Evolutionary conservation across 805 yeast species (phyloP), one percentile per base, ranked within the genome.

Genomic region (Diddensiella transvaalensis): DNA sequence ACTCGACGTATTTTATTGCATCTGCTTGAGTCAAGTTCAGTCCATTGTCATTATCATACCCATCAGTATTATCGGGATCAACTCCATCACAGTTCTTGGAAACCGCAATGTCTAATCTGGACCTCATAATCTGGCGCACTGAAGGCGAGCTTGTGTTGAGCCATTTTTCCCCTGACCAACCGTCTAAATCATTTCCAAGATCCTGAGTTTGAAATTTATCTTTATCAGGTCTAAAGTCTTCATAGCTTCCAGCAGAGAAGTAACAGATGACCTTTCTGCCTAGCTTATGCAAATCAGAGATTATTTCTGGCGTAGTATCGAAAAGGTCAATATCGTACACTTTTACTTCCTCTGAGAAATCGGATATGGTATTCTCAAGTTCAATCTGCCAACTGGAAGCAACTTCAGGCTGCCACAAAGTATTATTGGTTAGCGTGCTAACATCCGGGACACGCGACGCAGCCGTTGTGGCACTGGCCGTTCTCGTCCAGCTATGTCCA

Each of bases 151-250:
- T 36, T 6, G 53, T 50, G 45, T 64, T 54, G 22, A 64, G 21
- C 68, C 68, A 64, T 40, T 54, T 48, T 45, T 64, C 66, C 6
- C 66, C 67, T 4, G 53, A 41, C 66, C 66, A 64, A 3, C 65
- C 66, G 44, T 58, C 62, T 22, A 64, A 43, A 2, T 49, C 45
- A 4, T 52, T 44, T 2, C 68, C 68, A 32, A 64, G 43, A 48
- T 60, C 68, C 0, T 44, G 17, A 4, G 44, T 17, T 8, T 44
- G 17, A 45, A 63, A 64, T 21, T 53, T 39, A 3, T 33, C 21
- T 5, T 55, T 57, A 40, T 64, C 68, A 11, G 48, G 45, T 18
- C 67, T 50, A 66, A 66, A 63, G 47, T 62, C 46, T 43, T 64
- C 68, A 46, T 59, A 62, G 29, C 60, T 58, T 2, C 68, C 68